phyloP scores from a whole-genome alignment of 805 yeast genomes.

The Sugiyamaella mastotermitis region DNA sequence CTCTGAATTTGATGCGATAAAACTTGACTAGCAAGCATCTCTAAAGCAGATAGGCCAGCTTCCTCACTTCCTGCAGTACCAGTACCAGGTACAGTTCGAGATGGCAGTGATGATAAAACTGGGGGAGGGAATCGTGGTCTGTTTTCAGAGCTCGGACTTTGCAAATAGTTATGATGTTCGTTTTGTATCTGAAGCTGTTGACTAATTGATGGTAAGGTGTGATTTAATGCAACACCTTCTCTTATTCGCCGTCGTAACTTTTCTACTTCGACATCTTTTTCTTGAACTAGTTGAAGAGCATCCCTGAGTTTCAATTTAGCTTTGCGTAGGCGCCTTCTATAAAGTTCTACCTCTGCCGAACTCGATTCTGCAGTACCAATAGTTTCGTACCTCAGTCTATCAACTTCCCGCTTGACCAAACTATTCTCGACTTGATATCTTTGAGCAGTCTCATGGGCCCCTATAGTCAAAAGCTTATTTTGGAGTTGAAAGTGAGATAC shows the following conservation, averaged over 20 bases:
- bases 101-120: too few relatives aligned
- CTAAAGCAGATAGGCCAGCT: constrained; percentile 48
- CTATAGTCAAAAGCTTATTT: constrained; percentile 37
- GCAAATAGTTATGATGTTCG: too few relatives aligned
- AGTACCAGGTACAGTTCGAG: too few relatives aligned
- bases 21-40: constrained; percentile 50
- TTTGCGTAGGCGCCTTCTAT: constrained; percentile 32
- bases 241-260: constrained; percentile 33
- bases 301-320: constrained; percentile 42
- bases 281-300: constrained; percentile 38
- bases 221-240: too few relatives aligned
- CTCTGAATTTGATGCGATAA: constrained; percentile 30
- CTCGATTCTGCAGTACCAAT: constrained; percentile 6
- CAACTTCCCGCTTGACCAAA: constrained; percentile 42
- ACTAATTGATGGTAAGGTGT: too few relatives aligned
- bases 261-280: constrained; percentile 41
- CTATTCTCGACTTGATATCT: constrained; percentile 43
- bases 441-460: constrained; percentile 39
- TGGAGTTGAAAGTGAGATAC: constrained; percentile 28
- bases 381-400: constrained; percentile 34
- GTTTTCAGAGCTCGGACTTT: too few relatives aligned
- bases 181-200: too few relatives aligned
- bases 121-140: too few relatives aligned
- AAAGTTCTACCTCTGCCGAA: constrained; percentile 28
- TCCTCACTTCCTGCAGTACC: too few relatives aligned